Conservation (phyloP, 2,329 filamentous ascomycete species). For the Penicillium sp. region DNA sequence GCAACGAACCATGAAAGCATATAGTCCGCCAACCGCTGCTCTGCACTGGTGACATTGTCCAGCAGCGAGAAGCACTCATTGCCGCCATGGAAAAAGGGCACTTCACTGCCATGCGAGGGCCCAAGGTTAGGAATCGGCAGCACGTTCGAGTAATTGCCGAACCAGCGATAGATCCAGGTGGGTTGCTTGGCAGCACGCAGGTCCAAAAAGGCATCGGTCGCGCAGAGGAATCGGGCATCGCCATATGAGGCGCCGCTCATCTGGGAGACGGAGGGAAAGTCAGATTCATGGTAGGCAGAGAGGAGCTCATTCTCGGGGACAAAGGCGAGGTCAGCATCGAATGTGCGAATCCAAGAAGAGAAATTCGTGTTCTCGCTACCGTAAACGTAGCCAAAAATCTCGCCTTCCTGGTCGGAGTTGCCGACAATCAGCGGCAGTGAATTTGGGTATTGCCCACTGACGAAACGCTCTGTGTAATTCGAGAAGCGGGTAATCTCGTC, state of each 20-base stretch:
- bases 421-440: conserved; percentile 22
- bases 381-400: conserved; percentile 21
- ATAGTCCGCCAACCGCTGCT: conserved; percentile 22
- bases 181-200: conserved; percentile 19
- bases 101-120: conserved; percentile 22
- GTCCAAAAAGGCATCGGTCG: conserved; percentile 22
- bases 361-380: conserved; percentile 21
- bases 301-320: conserved; percentile 17
- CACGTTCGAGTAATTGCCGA: conserved; percentile 23
- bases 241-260: conserved; percentile 26
- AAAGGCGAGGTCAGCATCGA: conserved; percentile 22
- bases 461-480: conserved; percentile 22
- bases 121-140: conserved; percentile 17
- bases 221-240: conserved; percentile 25
- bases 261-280: conserved; percentile 18
- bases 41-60: conserved; percentile 13
- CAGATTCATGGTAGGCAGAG: conserved; percentile 16
- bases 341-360: conserved; percentile 21
- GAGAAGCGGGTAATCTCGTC: conserved; percentile 23
- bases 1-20: conserved; percentile 25
- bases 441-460: conserved; percentile 18
- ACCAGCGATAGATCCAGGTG: conserved; percentile 27
- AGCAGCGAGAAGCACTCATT: conserved; percentile 23
- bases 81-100: conserved; percentile 28
- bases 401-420: conserved; percentile 25